Percentiles rank a stretch among this genome's conserved stretches.
Evolutionary conservation across 1,284 basidiomycete genomes (phyloP).

Genomic region (Cutaneotrichosporon cavernicola): DNA sequence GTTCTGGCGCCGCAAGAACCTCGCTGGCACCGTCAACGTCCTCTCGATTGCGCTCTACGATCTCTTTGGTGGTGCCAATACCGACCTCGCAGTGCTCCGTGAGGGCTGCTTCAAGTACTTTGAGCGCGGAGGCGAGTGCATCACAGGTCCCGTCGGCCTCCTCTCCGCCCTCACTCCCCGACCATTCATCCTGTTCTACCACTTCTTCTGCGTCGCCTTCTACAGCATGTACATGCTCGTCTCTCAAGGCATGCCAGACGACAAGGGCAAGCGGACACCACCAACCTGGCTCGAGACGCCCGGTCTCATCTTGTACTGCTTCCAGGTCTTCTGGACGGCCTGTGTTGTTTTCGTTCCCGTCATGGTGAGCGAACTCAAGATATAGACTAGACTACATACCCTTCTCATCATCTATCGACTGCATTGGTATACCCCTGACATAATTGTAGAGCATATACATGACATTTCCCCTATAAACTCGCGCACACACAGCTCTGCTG

Average conservation of each 20-base stretch:
- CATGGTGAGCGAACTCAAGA: constrained; percentile 73
- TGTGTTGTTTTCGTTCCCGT: constrained; percentile 80
- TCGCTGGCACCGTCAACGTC: constrained; percentile 82
- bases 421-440: constrained; percentile 6
- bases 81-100: constrained; percentile 70
- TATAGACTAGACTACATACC: not conserved
- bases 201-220: constrained; percentile 95
- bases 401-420: not conserved
- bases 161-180: constrained; percentile 71
- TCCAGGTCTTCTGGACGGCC: constrained; percentile 77
- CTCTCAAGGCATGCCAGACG: constrained; percentile 60
- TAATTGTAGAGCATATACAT: constrained; percentile 16
- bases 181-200: constrained; percentile 74
- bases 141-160: constrained; percentile 82
- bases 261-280: constrained; percentile 14
- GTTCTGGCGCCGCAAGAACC: constrained; percentile 80
- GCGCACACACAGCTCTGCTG: constrained; percentile 1
- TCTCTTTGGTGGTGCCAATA: constrained; percentile 76
- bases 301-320: constrained; percentile 58
- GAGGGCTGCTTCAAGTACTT: constrained; percentile 98
- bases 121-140: constrained; percentile 83
- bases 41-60: constrained; percentile 88
- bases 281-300: constrained; percentile 65
- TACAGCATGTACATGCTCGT: constrained; percentile 88
- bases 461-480: constrained; percentile 7